Base-by-base conservation (phyloP, 305 asterid genomes). In the Coffea humblotiana region DNA sequence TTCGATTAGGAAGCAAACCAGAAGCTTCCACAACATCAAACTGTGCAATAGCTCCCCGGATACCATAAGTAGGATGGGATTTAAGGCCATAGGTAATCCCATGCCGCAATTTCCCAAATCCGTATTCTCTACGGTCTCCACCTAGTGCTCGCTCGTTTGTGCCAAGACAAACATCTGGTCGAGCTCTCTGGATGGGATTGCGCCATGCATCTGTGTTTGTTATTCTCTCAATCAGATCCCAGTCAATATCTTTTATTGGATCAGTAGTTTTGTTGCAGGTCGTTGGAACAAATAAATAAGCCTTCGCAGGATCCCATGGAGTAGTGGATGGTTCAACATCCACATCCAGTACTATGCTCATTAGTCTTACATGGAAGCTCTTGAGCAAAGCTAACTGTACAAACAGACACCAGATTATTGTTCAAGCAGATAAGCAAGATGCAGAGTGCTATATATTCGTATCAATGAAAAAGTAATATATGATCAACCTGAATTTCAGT, bases 301-400 rank as follows among this genome's bases (percentile, higher is more conserved):
- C 98, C 91, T 96, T 96, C 69, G 92, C 91, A 81, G 92, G 83
- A 86, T 96, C 98, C 99, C 99, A 96, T 47, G 99, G 98, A 81
- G 99, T 96, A 87, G 87, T 93, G 80, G 98, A 88, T 83, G 98
- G 99, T 82, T 96, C 99, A 74, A 94, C 99, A 86, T 94, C 98
- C 89, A 96, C 99, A 80, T 96, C 99, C 91, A 96, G 89, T 67
- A 96, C 98, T 89, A 94, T 93, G 91, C 99, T 94, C 99, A 96
- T 96, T 81, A 96, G 83, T 83, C 99, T 91, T 47, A 96, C 99
- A 85, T 96, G 99, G 86, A 96, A 96, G 86, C 91, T 91, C 91
- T 96, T 93, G 21, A 96, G 94, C 82, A 85, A 84, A 74, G 89
- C 79, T 90, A 96, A 86, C 99, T 94, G 92, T 73, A 68, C 27